A percentile compares a stretch with the other conserved stretches of the same genome.
phyloP scores from a whole-genome alignment of 352 stramenopile genomes.

The Sclerospora graminicola region DNA sequence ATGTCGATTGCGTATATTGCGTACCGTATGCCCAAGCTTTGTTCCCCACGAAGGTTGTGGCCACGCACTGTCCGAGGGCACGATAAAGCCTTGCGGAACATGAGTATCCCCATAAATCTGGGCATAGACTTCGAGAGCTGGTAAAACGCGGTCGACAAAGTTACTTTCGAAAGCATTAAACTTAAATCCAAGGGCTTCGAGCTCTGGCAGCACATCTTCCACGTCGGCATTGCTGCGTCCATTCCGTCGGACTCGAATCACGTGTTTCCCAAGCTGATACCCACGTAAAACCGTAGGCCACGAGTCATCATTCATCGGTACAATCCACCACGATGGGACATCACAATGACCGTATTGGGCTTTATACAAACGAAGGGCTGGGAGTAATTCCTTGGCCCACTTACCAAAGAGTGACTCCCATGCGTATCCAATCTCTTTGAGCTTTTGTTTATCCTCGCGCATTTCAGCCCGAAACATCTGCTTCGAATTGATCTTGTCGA shows the following conservation, averaged over 20 bases:
- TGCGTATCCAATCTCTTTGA: slow-evolving; percentile 42
- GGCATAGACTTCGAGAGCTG: slow-evolving; percentile 80
- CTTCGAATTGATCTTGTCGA: slow-evolving; percentile 30
- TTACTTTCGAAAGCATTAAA: slow-evolving; percentile 55
- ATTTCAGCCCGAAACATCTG: slow-evolving; percentile 38
- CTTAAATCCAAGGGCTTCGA: slow-evolving; percentile 56
- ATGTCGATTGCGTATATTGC: slow-evolving; percentile 80
- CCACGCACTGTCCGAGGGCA: slow-evolving; percentile 74
- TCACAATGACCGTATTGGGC: slow-evolving; percentile 81
- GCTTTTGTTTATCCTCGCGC: slow-evolving; percentile 18
- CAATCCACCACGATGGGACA: slow-evolving; percentile 68
- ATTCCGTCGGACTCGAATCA: slow-evolving; percentile 46
- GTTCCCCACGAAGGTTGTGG: slow-evolving; percentile 75
- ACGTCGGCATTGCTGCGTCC: slow-evolving; percentile 34
- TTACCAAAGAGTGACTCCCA: slow-evolving; percentile 54
- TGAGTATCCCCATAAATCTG: slow-evolving; percentile 78
- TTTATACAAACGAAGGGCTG: slow-evolving; percentile 73
- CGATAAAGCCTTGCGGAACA: slow-evolving; percentile 85
- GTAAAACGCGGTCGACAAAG: slow-evolving; percentile 44
- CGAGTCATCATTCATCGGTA: slow-evolving; percentile 21
- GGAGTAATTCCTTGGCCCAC: slow-evolving; percentile 41
- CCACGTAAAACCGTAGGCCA: slow-evolving; percentile 73
- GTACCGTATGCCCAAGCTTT: slow-evolving; percentile 82
- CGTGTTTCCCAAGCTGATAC: slow-evolving; percentile 79
- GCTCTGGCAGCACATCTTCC: slow-evolving; percentile 34